Conservation (phyloP, 805 yeast species). For the Wickerhamiella bombiphila region DNA sequence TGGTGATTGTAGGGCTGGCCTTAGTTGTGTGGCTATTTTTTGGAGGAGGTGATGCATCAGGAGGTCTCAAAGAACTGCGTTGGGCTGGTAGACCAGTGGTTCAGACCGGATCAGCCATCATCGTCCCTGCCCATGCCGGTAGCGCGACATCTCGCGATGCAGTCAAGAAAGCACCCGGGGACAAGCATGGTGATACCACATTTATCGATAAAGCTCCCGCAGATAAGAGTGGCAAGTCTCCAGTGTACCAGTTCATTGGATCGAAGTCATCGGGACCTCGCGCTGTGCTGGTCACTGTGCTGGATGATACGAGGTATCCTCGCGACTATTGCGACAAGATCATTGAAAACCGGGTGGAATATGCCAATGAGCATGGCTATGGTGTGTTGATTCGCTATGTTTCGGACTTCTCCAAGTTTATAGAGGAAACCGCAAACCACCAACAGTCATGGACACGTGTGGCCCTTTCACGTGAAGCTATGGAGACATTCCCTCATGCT, state of each 20-base stretch:
- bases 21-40: conserved; percentile 19
- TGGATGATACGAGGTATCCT: conserved; percentile 63
- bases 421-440: conserved; percentile 14
- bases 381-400: conserved; percentile 76
- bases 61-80: conserved; percentile 1
- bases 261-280: conserved; percentile 17
- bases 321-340: conserved; percentile 46
- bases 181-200: conserved; percentile 14
- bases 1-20: conserved; percentile 16
- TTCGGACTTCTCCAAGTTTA: conserved; percentile 46
- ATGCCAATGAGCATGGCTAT: conserved; percentile 65
- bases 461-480: conserved; percentile 65
- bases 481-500: conserved; percentile 85
- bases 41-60: conserved; percentile 10
- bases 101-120: conserved; percentile 12
- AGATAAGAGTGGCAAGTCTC: conserved; percentile 4
- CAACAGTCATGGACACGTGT: conserved; percentile 46
- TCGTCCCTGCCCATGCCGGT: conserved; percentile 17
- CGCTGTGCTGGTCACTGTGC: conserved; percentile 61
- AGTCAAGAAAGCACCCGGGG: conserved; percentile 24
- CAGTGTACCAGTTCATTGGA: conserved; percentile 15
- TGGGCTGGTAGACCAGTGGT: conserved; percentile 8
- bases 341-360: conserved; percentile 78
- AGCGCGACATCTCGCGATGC: conserved; percentile 13
- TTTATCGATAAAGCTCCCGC: conserved; percentile 5